Conservation (phyloP, 257 asterid genomes). For the Agastache rugosa region DNA sequence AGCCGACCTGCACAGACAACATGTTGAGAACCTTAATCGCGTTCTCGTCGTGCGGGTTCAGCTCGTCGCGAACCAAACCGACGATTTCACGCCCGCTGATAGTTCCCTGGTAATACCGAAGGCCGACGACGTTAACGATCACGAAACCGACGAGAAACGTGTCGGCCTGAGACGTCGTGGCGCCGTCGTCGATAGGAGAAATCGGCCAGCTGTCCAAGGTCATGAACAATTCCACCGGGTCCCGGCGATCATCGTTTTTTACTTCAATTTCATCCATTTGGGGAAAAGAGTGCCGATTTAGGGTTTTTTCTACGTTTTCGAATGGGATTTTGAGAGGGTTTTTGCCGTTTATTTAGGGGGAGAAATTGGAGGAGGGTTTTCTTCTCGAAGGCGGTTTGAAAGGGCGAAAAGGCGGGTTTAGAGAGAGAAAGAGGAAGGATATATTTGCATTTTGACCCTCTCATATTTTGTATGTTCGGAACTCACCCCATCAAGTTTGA, state of each 20-base stretch:
- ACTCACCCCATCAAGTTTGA: neutral
- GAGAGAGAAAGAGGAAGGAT: conserved; percentile 1
- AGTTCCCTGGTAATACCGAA: conserved; percentile 59
- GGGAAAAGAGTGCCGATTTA: conserved; percentile 1
- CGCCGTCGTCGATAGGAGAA: conserved; percentile 34
- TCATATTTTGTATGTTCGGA: neutral
- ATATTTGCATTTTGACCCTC: conserved; percentile 23
- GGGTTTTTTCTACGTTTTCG: conserved; percentile 8
- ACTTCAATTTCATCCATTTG: conserved; percentile 42
- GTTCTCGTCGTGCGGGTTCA: conserved; percentile 57
- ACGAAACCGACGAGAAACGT: conserved; percentile 68
- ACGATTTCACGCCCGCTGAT: conserved; percentile 74
- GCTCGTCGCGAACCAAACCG: conserved; percentile 71
- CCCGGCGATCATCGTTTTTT: conserved; percentile 33
- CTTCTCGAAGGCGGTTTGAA: conserved; percentile 21
- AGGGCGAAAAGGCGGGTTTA: conserved; percentile 35
- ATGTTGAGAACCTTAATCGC: conserved; percentile 76
- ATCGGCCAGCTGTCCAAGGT: conserved; percentile 52
- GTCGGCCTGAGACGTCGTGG: conserved; percentile 34
- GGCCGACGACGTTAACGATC: conserved; percentile 68
- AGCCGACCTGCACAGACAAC: conserved; percentile 66
- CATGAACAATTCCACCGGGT: conserved; percentile 56
- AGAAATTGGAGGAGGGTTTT: neutral
- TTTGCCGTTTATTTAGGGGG: neutral
- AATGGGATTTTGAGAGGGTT: conserved; percentile 31